Evolutionary conservation across 208 protist species (phyloP).

Genomic region (Crithidia sp.): DNA sequence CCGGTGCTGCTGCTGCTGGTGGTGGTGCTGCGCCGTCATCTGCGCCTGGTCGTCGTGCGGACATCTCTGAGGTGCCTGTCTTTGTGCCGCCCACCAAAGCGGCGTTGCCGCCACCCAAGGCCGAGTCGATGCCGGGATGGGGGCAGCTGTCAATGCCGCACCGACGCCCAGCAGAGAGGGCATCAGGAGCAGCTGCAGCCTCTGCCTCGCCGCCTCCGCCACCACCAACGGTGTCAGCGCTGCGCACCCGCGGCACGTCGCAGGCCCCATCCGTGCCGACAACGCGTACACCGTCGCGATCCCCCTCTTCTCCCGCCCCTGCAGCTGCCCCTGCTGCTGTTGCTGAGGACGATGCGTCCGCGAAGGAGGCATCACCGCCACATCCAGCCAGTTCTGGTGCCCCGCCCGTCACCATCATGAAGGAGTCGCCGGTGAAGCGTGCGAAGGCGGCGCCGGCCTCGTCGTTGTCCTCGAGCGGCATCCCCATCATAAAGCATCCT

Average conservation of each 20-base stretch:
- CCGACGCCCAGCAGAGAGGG: not conserved
- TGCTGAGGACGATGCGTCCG: not conserved
- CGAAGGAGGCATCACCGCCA: not conserved
- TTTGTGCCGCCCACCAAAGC: conserved; percentile 3
- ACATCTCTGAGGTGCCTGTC: conserved; percentile 5
- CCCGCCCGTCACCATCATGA: conserved; percentile 1
- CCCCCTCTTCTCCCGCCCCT: not conserved
- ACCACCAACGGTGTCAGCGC: conserved; percentile 3
- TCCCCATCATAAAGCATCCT: conserved; percentile 1
- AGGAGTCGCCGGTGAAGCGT: conserved; percentile 9
- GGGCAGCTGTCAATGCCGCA: conserved; percentile 26
- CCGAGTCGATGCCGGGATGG: conserved; percentile 24
- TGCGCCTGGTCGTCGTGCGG: not conserved
- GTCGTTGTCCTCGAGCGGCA: not conserved
- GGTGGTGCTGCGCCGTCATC: not conserved
- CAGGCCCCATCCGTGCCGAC: no score
- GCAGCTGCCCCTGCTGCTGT: not conserved
- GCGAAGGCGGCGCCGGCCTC: not conserved
- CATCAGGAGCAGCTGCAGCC: not conserved
- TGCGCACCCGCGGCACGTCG: not conserved
- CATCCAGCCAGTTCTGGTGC: not conserved
- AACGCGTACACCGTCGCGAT: no score
- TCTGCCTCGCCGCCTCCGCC: not conserved
- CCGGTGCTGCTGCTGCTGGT: not conserved
- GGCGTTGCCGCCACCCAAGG: conserved; percentile 15